phyloP scores from a whole-genome alignment of 2,329 filamentous ascomycete species.

The Nemania abortiva region DNA sequence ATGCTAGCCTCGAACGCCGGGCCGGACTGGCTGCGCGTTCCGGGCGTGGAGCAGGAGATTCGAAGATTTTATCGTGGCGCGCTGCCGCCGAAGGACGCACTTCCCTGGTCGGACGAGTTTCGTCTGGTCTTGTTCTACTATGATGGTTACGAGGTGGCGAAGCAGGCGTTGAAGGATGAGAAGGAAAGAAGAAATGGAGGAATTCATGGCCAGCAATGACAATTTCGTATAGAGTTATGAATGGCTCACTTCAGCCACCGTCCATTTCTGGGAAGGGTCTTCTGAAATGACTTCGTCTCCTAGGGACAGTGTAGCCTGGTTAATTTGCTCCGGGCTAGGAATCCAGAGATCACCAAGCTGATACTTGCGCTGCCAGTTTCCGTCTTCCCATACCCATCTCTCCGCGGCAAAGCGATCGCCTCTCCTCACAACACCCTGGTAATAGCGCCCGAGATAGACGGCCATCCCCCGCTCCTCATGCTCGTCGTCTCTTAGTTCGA shows the following conservation, averaged over 20 bases:
- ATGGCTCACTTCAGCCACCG: conserved; percentile 50
- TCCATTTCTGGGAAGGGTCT: conserved; percentile 49
- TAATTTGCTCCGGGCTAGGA: conserved; percentile 51
- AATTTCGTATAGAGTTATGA: conserved; percentile 25
- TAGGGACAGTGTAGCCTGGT: conserved; percentile 20
- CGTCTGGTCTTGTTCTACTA: conserved; percentile 38
- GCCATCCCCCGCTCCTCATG: conserved; percentile 61
- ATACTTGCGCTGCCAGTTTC: conserved; percentile 54
- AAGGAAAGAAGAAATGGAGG: too few relatives aligned
- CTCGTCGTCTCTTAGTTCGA: conserved; percentile 54
- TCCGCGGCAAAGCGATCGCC: conserved; percentile 61
- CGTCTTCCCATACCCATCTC: conserved; percentile 63
- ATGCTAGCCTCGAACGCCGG: conserved; percentile 41
- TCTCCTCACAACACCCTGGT: conserved; percentile 67
- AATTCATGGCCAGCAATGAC: background rate
- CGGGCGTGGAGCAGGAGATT: conserved; percentile 38
- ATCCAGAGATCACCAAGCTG: conserved; percentile 52
- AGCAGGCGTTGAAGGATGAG: conserved; percentile 24
- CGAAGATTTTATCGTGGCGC: conserved; percentile 35
- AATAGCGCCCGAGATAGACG: conserved; percentile 65
- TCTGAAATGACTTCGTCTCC: conserved; percentile 41
- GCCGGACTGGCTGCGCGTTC: conserved; percentile 26
- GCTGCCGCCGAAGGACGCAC: conserved; percentile 25
- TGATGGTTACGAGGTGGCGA: conserved; percentile 33
- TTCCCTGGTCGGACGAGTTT: conserved; percentile 38